These are phyloP conservation scores for Carpinus fangiana DNA, from an alignment of 306 rosid genomes.

Conservation along the genomic window DNA sequence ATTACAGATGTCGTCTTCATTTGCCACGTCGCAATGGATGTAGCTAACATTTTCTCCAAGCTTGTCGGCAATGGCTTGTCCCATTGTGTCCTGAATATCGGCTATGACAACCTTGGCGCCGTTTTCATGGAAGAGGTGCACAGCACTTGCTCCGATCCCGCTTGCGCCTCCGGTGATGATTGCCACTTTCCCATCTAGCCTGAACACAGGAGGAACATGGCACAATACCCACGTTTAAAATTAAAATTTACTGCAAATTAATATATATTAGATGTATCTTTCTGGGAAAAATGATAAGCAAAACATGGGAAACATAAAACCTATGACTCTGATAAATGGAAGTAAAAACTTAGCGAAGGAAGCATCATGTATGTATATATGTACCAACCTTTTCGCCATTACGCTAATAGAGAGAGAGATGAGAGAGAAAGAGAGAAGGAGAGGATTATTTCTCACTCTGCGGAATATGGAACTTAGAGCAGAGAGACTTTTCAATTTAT, in stretches of 20 bases:
- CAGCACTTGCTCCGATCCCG: conserved; percentile 41
- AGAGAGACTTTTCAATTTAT: too few relatives aligned
- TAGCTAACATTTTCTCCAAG: conserved; percentile 30
- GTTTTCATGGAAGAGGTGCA: conserved; percentile 28
- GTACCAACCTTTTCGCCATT: not conserved
- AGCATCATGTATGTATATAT: not conserved
- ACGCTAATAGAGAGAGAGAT: not conserved
- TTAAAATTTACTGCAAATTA: not conserved
- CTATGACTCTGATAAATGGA: not conserved
- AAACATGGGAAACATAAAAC: too few relatives aligned
- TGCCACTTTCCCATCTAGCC: conserved; percentile 37
- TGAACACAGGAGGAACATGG: not conserved
- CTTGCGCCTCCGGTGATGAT: conserved; percentile 47
- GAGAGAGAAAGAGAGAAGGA: not conserved
- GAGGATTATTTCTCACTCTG: not conserved
- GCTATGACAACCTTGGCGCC: conserved; percentile 39
- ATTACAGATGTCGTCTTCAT: conserved; percentile 27
- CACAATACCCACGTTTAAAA: not conserved
- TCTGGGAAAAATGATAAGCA: too few relatives aligned
- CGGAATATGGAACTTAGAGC: too few relatives aligned
- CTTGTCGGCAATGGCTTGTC: conserved; percentile 26
- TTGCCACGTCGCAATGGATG: conserved; percentile 35
- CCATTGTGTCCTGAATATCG: conserved; percentile 38
- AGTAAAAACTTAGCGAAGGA: not conserved
- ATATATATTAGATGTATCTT: too few relatives aligned